Percentiles rank a stretch among this genome's conserved stretches.
These are phyloP conservation scores for Chionographis japonica DNA, from an alignment of 106 monocot species.

Conservation along the genomic window DNA sequence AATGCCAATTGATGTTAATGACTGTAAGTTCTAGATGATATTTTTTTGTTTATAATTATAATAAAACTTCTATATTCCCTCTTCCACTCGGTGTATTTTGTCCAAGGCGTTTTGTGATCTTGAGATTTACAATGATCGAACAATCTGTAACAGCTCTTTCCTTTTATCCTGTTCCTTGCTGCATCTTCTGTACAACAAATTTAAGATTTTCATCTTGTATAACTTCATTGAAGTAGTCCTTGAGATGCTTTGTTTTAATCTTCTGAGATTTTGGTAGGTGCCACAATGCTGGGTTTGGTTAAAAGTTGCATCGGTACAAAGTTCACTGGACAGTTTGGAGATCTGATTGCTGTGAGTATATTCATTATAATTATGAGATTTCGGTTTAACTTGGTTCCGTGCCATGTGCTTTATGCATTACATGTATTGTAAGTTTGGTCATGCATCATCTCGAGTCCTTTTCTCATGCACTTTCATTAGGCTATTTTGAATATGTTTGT, in stretches of 20 bases:
- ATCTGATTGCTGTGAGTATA: slow-evolving; percentile 78
- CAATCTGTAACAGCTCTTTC: too few relatives aligned
- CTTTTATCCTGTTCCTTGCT: too few relatives aligned
- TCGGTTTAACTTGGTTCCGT: background rate
- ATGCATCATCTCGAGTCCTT: too few relatives aligned
- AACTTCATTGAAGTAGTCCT: background rate
- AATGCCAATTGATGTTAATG: slow-evolving; percentile 74
- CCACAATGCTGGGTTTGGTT: slow-evolving; percentile 57
- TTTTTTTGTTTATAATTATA: too few relatives aligned
- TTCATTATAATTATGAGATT: background rate
- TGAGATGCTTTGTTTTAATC: background rate
- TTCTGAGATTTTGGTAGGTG: slow-evolving; percentile 35
- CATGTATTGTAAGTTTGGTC: too few relatives aligned
- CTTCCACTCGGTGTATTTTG: background rate
- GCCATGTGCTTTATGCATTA: too few relatives aligned
- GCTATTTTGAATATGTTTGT: too few relatives aligned
- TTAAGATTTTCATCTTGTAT: background rate
- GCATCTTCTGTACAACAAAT: background rate
- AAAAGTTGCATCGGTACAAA: slow-evolving; percentile 98
- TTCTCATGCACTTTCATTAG: too few relatives aligned
- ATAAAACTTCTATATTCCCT: background rate
- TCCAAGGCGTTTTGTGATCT: too few relatives aligned
- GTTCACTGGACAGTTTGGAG: slow-evolving; percentile 96
- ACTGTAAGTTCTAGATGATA: slow-evolving; percentile 50
- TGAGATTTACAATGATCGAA: too few relatives aligned